Percentiles rank a stretch among this genome's conserved stretches.
Evolutionary conservation across 2,329 filamentous ascomycete species (phyloP).

Genomic region (Verticillium tricorpus): DNA sequence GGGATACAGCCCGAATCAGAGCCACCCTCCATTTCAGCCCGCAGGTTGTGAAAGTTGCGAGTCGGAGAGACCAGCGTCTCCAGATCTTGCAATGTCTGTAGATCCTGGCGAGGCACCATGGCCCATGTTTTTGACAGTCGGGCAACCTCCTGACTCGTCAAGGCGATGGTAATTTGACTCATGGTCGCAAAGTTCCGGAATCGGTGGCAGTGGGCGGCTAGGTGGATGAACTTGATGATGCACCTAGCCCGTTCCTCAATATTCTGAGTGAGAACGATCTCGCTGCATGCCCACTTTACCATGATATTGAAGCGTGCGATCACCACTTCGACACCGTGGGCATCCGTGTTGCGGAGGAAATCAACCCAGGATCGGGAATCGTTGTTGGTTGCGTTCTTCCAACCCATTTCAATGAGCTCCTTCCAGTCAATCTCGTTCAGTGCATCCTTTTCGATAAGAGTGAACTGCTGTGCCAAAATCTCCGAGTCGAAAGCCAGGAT

Average conservation of each 20-base stretch:
- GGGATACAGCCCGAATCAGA: constrained; percentile 72
- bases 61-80: constrained; percentile 71
- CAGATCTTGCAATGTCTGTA: constrained; percentile 62
- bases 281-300: constrained; percentile 81
- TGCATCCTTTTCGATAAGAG: constrained; percentile 80
- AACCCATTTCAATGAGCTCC: constrained; percentile 77
- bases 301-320: constrained; percentile 85
- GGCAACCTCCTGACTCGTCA: constrained; percentile 68
- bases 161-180: constrained; percentile 73
- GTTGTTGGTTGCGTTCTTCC: constrained; percentile 65
- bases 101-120: constrained; percentile 60
- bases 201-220: constrained; percentile 68
- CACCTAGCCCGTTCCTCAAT: constrained; percentile 69
- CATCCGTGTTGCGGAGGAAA: constrained; percentile 68
- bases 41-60: constrained; percentile 71
- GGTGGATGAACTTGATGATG: constrained; percentile 78
- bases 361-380: constrained; percentile 76
- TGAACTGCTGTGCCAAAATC: constrained; percentile 76
- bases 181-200: constrained; percentile 82
- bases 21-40: constrained; percentile 72
- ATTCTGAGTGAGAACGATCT: constrained; percentile 69
- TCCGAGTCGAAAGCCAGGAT: constrained; percentile 78
- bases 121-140: constrained; percentile 68
- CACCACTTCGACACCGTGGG: constrained; percentile 74
- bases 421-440: constrained; percentile 86